These are phyloP conservation scores for Pleodorina starrii DNA, from an alignment of 139 green algal species.

Conservation along the genomic window DNA sequence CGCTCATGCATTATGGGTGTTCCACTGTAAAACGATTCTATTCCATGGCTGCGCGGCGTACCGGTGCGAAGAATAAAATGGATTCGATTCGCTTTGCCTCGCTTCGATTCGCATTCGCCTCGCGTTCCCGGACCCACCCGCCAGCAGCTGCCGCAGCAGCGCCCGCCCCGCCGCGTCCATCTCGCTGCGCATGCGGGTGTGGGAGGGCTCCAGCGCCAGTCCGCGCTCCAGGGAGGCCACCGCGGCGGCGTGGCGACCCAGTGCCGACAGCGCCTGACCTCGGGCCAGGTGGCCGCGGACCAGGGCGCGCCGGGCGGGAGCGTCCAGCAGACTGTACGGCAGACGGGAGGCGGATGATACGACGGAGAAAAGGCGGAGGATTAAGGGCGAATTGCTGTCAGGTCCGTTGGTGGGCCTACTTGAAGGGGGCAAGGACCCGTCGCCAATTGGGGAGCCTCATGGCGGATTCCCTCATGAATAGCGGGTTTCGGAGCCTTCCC, in stretches of 20 bases:
- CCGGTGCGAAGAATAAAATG: no score
- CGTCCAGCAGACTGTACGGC: conserved; percentile 15
- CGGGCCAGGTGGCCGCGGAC: conserved; percentile 74
- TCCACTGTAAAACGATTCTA: no score
- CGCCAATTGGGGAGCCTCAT: no score
- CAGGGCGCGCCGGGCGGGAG: background rate
- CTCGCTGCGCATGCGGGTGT: conserved; percentile 66
- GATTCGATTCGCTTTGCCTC: no score
- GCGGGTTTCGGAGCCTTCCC: no score
- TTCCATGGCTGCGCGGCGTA: no score
- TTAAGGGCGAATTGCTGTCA: no score
- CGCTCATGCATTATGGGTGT: no score
- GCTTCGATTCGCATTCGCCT: no score
- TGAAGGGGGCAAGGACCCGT: background rate
- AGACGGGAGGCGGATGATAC: conserved; percentile 19
- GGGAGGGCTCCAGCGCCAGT: conserved; percentile 70
- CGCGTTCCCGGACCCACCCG: background rate
- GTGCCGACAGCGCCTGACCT: conserved; percentile 70
- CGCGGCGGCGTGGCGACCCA: conserved; percentile 63
- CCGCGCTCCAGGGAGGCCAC: conserved; percentile 58
- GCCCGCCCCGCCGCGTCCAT: conserved; percentile 69
- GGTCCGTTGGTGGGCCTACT: no score
- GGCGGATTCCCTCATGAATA: no score
- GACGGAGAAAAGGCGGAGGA: background rate
- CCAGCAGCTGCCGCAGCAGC: background rate